These are phyloP conservation scores for Ascodesmis nigricans DNA, from an alignment of 495 filamentous ascomycete genomes.

Conservation along the genomic window DNA sequence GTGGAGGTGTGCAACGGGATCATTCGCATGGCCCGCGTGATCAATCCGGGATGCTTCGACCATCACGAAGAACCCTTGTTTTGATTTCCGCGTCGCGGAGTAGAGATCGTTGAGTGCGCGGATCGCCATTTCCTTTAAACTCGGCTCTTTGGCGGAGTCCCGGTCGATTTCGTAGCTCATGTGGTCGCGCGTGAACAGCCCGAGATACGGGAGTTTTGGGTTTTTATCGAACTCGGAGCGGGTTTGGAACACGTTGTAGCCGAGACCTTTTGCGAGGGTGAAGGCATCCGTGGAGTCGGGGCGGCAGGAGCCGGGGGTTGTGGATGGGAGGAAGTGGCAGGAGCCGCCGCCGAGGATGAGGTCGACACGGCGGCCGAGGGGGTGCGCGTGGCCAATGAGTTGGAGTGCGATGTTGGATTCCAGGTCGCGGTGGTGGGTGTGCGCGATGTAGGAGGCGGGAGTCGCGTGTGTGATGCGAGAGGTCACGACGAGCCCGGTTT, in stretches of 20 bases:
- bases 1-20: conserved; percentile 22
- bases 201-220: conserved; percentile 21
- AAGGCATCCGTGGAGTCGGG: conserved; percentile 21
- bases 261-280: conserved; percentile 17
- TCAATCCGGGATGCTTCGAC: conserved; percentile 25
- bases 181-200: conserved; percentile 22
- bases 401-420: conserved; percentile 23
- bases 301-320: conserved; percentile 18
- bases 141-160: conserved; percentile 18
- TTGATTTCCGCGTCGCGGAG: conserved; percentile 16
- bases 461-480: conserved; percentile 23
- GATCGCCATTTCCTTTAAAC: conserved; percentile 22
- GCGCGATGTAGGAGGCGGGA: conserved; percentile 20
- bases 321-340: conserved; percentile 23
- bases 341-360: conserved; percentile 23
- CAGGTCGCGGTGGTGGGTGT: conserved; percentile 21
- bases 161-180: conserved; percentile 24
- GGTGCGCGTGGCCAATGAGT: conserved; percentile 20
- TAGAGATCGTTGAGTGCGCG: conserved; percentile 22
- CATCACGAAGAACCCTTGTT: conserved; percentile 24
- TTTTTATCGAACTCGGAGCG: conserved; percentile 21
- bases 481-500: conserved; percentile 23
- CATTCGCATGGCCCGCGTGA: conserved; percentile 23
- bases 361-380: conserved; percentile 21
- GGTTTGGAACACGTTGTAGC: conserved; percentile 21